Conservation (phyloP, 352 stramenopile genomes). For the Aphanomyces astaci region DNA sequence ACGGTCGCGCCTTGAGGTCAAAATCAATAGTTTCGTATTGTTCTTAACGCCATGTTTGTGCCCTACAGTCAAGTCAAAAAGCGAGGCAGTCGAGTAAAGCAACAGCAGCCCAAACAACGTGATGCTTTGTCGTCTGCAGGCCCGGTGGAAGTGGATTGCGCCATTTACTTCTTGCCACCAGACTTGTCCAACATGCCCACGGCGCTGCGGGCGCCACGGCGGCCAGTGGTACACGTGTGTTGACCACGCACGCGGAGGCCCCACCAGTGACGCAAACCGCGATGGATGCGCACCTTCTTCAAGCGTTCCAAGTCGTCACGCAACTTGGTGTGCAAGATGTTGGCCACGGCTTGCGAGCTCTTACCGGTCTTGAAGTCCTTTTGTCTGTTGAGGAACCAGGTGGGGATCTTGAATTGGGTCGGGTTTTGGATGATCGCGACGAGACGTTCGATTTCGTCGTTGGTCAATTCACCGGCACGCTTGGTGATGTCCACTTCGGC, state of each 20-base stretch:
- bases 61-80: constrained; percentile 25
- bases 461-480: constrained; percentile 96
- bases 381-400: constrained; percentile 99
- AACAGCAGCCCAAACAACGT: background rate
- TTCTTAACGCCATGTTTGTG: constrained; percentile 23
- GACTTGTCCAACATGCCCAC: constrained; percentile 62
- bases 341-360: constrained; percentile 97
- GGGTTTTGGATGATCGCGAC: constrained; percentile 99
- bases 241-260: constrained; percentile 98
- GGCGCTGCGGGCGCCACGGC: constrained; percentile 62
- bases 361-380: constrained; percentile 99
- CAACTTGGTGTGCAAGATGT: constrained; percentile 98
- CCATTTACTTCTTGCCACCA: constrained; percentile 61
- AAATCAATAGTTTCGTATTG: constrained; percentile 21
- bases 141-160: constrained; percentile 18
- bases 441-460: constrained; percentile 99
- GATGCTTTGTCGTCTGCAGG: background rate
- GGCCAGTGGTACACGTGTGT: constrained; percentile 99
- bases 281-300: constrained; percentile 99
- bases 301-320: constrained; percentile 98
- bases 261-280: constrained; percentile 99
- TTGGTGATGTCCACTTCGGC: constrained; percentile 99
- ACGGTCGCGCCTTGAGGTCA: constrained; percentile 8
- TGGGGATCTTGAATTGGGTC: constrained; percentile 98
- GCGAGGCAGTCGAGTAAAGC: constrained; percentile 1